phyloP scores from a whole-genome alignment of 2,329 filamentous ascomycete species.

The Sporothrix globosa region DNA sequence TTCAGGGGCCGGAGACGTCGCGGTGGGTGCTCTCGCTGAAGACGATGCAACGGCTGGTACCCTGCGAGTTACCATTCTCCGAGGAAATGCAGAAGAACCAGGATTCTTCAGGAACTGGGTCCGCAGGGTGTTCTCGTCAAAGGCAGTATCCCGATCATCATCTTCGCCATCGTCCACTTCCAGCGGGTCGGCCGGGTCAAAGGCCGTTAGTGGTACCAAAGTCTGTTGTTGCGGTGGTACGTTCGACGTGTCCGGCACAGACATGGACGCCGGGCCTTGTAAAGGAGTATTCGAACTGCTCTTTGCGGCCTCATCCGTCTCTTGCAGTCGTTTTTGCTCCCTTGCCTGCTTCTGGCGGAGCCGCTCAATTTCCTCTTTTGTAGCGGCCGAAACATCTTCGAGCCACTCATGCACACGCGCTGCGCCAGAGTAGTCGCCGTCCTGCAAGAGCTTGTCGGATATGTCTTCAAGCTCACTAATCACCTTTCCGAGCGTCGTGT shows the following conservation, averaged over 20 bases:
- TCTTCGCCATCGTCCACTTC: conserved; percentile 26
- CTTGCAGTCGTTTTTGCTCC: neutral
- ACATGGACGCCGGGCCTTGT: neutral
- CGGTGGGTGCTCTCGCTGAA: neutral
- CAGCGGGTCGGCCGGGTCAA: neutral
- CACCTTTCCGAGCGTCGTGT: conserved; percentile 31
- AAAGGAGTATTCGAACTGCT: neutral
- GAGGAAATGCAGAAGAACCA: neutral
- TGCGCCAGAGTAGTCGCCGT: conserved; percentile 34
- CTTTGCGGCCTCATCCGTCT: neutral
- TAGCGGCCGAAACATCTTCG: conserved; percentile 10
- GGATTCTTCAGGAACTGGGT: neutral
- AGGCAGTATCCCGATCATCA: neutral
- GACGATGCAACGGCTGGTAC: neutral
- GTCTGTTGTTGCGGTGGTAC: neutral
- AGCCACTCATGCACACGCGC: conserved; percentile 30
- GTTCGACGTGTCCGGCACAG: too few species aligned
- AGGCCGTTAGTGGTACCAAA: neutral
- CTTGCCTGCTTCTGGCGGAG: conserved; percentile 11
- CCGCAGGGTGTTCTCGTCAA: neutral
- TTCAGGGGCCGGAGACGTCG: neutral
- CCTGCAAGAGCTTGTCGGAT: conserved; percentile 35
- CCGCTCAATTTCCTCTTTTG: conserved; percentile 30
- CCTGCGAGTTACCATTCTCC: neutral
- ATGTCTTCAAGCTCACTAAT: conserved; percentile 35